Base-by-base conservation (phyloP, 495 filamentous ascomycete species). In the Glonium stellatum region DNA sequence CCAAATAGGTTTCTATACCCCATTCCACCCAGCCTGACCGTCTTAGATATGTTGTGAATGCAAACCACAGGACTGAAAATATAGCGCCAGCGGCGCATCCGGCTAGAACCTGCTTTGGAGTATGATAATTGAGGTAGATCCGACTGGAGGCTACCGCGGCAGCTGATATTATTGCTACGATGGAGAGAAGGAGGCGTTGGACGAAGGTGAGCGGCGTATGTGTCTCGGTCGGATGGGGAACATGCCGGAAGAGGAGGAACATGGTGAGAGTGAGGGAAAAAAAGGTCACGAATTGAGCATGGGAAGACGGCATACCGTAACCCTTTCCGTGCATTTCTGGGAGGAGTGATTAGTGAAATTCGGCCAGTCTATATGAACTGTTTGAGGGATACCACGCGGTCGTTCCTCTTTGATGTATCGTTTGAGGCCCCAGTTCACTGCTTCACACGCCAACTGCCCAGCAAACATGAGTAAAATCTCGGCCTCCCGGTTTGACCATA, bases 231-330 rank as follows among this genome's bases (percentile, higher is more conserved):
- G 67, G 70, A 50, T 67, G 68, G 56, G 63, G 55, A 8, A 77
- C 76, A 71, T 96, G 89, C 59, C 92, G 81, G 52, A 88, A 75
- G 15, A 92, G 76, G 23, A 97, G 77, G 75, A 97, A 97, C 31
- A 99, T 77, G 15, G 82, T 75, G 23, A 96, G 71, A 67, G 87
- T 90, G 56, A 93, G 75, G 44, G 89, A 84, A 77, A 96, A 97
- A 77, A 88, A 99, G 10, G 84, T 78, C 50, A 88, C 86, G 70
- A 96, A 99, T 73, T 99, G 93, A 10, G 93, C 89, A 75, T 99
- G 93, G 25, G 90, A 96, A 48, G 87, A 91, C n/a, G 93, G 93
- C 93, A 99, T 99, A 63, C 93, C 93, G 68, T 97, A 99, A 60
- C 93, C 93, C 72, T 96, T 96, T 39, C 87, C 87, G 59, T 85